These are phyloP conservation scores for Xylariales sp. DNA, from an alignment of 2,329 filamentous ascomycete species.

Conservation along the genomic window DNA sequence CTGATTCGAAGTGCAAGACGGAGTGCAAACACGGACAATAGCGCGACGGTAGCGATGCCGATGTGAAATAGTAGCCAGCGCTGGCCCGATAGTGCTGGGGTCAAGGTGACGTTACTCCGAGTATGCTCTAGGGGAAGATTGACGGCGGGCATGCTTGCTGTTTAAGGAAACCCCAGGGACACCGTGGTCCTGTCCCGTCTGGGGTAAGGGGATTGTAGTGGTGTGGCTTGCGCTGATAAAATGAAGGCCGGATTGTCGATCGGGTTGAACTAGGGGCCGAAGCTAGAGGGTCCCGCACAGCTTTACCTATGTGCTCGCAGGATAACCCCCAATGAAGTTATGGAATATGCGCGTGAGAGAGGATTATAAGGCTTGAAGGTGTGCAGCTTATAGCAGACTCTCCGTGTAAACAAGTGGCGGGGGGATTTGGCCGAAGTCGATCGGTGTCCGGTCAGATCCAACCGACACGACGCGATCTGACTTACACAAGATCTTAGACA, in stretches of 20 bases:
- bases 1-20: constrained; percentile 13
- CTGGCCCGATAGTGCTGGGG: constrained; percentile 22
- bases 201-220: constrained; percentile 15
- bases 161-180: constrained; percentile 13
- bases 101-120: constrained; percentile 25
- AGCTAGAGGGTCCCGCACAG: constrained; percentile 15
- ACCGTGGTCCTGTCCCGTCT: constrained; percentile 11
- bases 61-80: constrained; percentile 19
- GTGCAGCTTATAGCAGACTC: too few species aligned
- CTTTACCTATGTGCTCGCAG: neutral
- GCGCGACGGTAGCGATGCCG: constrained; percentile 15
- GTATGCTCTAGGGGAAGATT: constrained; percentile 24
- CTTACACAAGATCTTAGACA: too few species aligned
- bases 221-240: constrained; percentile 18
- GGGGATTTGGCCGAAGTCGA: too few species aligned
- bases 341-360: too few species aligned
- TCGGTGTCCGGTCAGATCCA: too few species aligned
- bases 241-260: constrained; percentile 22
- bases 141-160: constrained; percentile 36
- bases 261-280: constrained; percentile 16
- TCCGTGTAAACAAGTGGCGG: too few species aligned
- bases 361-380: too few species aligned
- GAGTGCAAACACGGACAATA: constrained; percentile 18
- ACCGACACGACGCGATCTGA: too few species aligned
- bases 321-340: neutral